Evolutionary conservation across 306 rosid genomes (phyloP).

Genomic region (Cajanus cajan): DNA sequence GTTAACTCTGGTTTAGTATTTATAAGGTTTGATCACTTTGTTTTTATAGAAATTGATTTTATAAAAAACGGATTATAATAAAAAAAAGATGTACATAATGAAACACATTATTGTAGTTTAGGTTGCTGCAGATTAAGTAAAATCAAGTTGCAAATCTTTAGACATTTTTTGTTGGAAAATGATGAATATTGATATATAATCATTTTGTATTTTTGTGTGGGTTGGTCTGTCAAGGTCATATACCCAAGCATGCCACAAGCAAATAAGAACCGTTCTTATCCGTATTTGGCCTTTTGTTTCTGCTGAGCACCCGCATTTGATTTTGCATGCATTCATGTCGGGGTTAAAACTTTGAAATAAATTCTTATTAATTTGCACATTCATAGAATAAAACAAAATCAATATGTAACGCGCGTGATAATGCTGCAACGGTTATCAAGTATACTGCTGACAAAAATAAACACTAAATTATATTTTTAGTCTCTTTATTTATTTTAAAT

Average conservation of each 20-base stretch:
- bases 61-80: too few relatives aligned
- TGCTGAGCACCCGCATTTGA: background rate
- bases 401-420: background rate
- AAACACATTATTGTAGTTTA: background rate
- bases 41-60: too few relatives aligned
- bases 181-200: too few relatives aligned
- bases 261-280: constrained; percentile 10
- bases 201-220: background rate
- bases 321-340: background rate
- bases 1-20: too few relatives aligned
- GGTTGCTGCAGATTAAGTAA: background rate
- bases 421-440: background rate
- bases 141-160: background rate
- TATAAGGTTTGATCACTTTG: too few relatives aligned
- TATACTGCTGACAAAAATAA: too few relatives aligned
- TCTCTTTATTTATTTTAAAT: too few relatives aligned
- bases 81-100: background rate
- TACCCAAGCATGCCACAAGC: background rate
- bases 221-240: constrained; percentile 22
- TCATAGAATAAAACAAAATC: background rate
- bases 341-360: background rate
- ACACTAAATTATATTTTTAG: too few relatives aligned
- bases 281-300: background rate
- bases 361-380: background rate
- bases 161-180: background rate